phyloP scores from a whole-genome alignment of 2,329 filamentous ascomycete genomes.

The Calonectria fujianensis region DNA sequence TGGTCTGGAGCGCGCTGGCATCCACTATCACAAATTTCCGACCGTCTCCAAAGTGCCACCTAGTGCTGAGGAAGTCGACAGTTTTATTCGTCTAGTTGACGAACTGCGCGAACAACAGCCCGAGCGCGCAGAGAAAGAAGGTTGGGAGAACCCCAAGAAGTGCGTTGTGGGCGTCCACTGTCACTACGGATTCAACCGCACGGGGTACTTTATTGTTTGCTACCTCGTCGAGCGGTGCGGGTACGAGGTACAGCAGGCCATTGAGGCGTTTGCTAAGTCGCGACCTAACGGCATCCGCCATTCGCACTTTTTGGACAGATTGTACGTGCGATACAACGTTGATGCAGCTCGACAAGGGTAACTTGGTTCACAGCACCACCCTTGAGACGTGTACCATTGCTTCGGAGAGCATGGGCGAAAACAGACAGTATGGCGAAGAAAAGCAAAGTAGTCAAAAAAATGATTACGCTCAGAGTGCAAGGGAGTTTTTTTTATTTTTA shows the following conservation, averaged over 20 bases:
- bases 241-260: slow-evolving; percentile 83
- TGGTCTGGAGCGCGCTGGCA: slow-evolving; percentile 78
- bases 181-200: slow-evolving; percentile 96
- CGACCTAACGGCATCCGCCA: slow-evolving; percentile 91
- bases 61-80: slow-evolving; percentile 69
- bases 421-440: slow-evolving; percentile 2
- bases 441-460: slow-evolving; percentile 3
- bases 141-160: slow-evolving; percentile 62
- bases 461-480: not conserved
- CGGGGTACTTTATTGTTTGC: slow-evolving; percentile 91
- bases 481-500: slow-evolving; percentile 17
- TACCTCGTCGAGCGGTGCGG: slow-evolving; percentile 91
- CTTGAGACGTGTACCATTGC: slow-evolving; percentile 5
- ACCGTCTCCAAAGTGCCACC: slow-evolving; percentile 95
- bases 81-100: slow-evolving; percentile 75
- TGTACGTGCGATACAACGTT: slow-evolving; percentile 84
- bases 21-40: slow-evolving; percentile 89
- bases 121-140: slow-evolving; percentile 60
- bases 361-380: not conserved
- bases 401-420: slow-evolving; percentile 7
- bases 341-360: slow-evolving; percentile 44
- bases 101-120: slow-evolving; percentile 74
- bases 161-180: slow-evolving; percentile 89
- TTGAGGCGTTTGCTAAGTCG: slow-evolving; percentile 83
- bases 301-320: slow-evolving; percentile 88